Evolutionary conservation across 805 yeast genomes (phyloP), one percentile per base, ranked within the genome.

Genomic region (Wickerhamiella siamensis): DNA sequence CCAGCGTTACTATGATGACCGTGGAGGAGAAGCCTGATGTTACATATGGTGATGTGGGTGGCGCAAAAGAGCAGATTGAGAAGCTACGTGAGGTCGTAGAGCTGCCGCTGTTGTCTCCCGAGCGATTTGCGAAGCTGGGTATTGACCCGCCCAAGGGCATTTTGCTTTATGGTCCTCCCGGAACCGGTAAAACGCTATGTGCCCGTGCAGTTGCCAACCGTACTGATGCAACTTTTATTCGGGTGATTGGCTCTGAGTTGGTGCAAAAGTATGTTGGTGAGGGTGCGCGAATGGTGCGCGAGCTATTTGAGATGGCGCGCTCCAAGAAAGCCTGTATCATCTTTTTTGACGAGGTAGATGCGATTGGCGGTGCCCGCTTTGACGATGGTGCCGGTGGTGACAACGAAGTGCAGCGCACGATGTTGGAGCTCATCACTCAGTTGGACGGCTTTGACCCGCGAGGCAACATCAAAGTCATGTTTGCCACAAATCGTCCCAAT

Each of bases 351-450:
- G 99, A 91, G 69, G 79, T 91, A 51, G 99, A 91, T 67, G 98
- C 99, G 31, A 84, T 91, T 61, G 99, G 99, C 31, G 98, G 98
- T 33, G 97, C 97, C n/a, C 79, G 99, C 62, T 91, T 91, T 60
- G 98, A 91, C 62, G 98, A 91, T 61, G 97, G 97, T 56, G 97
- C 97, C 9, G 97, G 96, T 53, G 97, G 97, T 58, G 98, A 91
- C 63, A 91, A 88, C 60, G 99, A 91, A 66, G 98, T 91, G 42
- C 98, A 91, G 66, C 76, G 98, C 69, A 91, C 98, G 36, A 91
- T 91, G 98, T 72, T 91, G 74, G 98, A 91, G 64, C 75, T 91
- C 55, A 91, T 91, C 58, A 86, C 97, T 34, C 99, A 91, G 62
- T 71, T 91, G 58, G 99, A 91, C 62, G 99, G 99, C 42, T 91